Evolutionary conservation across 306 rosid genomes (phyloP).

Genomic region (Aeschynomene evenia): DNA sequence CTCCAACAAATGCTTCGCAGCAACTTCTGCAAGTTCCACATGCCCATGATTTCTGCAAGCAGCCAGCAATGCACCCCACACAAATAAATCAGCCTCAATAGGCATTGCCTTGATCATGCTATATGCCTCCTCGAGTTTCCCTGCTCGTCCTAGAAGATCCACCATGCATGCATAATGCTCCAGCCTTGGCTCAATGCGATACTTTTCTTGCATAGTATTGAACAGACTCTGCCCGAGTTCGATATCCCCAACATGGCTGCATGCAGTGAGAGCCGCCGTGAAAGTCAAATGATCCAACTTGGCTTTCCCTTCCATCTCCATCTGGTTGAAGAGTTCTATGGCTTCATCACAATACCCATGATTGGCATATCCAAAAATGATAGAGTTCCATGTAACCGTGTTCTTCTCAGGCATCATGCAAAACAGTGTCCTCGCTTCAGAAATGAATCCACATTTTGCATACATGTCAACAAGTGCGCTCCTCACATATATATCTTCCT

Average conservation of each 20-base stretch:
- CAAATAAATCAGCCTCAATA: conserved; percentile 72
- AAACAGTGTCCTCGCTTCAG: conserved; percentile 61
- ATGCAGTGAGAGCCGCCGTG: conserved; percentile 71
- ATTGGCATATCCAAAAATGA: conserved; percentile 85
- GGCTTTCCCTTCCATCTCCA: conserved; percentile 48
- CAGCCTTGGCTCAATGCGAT: conserved; percentile 60
- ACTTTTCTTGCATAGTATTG: conserved; percentile 62
- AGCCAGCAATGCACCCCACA: conserved; percentile 90
- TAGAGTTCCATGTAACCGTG: conserved; percentile 79
- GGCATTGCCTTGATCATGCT: conserved; percentile 69
- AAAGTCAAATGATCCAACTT: conserved; percentile 75
- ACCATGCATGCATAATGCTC: conserved; percentile 92
- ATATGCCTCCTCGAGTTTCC: conserved; percentile 59
- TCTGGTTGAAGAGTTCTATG: conserved; percentile 65
- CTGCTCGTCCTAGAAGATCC: conserved; percentile 77
- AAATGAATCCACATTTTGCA: conserved; percentile 83
- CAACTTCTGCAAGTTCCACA: conserved; percentile 70
- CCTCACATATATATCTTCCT: conserved; percentile 64
- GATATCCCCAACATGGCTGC: conserved; percentile 69
- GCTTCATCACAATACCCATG: conserved; percentile 71
- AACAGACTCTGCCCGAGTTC: conserved; percentile 64
- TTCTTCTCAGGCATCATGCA: conserved; percentile 56
- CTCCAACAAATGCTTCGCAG: conserved; percentile 63
- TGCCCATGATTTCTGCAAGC: conserved; percentile 77
- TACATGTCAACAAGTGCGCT: conserved; percentile 93